Evolutionary conservation across 169 alveolate species (phyloP).

Genomic region (Condylostoma magnum): DNA sequence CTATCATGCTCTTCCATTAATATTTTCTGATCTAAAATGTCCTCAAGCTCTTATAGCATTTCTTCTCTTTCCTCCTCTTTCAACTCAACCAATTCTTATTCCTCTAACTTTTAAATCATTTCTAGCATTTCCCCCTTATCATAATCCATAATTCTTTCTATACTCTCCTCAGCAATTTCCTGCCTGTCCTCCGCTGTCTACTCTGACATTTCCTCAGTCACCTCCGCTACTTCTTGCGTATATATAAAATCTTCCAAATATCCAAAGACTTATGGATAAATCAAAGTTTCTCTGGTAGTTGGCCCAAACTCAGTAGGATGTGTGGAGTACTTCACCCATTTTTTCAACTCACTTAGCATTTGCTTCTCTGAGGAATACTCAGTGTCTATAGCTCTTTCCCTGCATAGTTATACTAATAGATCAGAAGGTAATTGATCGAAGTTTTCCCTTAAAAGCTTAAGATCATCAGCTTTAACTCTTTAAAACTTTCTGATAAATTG

Average conservation of each 20-base stretch:
- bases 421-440: neutral
- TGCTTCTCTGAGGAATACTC: neutral
- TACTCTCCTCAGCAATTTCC: neutral
- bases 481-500: neutral
- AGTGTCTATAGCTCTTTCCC: slow-evolving; percentile 30
- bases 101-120: neutral
- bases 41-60: neutral
- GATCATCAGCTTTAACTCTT: slow-evolving; percentile 9
- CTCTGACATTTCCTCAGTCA: neutral
- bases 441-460: neutral
- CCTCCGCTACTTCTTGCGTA: neutral
- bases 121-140: neutral
- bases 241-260: slow-evolving; percentile 12
- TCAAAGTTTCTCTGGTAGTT: neutral
- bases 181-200: neutral
- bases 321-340: slow-evolving; percentile 10
- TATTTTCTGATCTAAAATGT: neutral
- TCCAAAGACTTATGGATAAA: neutral
- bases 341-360: neutral
- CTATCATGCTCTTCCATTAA: slow-evolving; percentile 5
- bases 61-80: neutral
- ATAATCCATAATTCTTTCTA: slow-evolving; percentile 1
- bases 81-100: neutral
- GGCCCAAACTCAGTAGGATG: slow-evolving; percentile 5
- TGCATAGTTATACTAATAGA: neutral